Percentiles rank a stretch among this genome's conserved stretches.
Evolutionary conservation across 164 flowering plant genomes (phyloP).

Genomic region (Stephania cephalantha): DNA sequence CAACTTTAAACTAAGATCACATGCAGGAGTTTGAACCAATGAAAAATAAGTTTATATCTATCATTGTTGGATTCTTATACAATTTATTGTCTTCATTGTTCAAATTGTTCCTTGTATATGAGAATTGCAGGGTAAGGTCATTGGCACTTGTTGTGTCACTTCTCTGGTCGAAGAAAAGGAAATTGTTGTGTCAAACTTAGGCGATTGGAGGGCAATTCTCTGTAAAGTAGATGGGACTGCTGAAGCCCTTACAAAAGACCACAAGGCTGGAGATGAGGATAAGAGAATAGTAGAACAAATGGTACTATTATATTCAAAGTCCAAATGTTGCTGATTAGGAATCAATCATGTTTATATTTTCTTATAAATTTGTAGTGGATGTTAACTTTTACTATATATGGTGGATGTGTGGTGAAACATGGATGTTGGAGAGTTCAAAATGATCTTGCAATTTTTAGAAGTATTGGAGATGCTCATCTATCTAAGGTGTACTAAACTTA

Average conservation of each 20-base stretch:
- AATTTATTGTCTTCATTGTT: no score
- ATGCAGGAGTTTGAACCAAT: no score
- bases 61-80: no score
- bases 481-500: no score
- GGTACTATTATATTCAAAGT: conserved; percentile 24
- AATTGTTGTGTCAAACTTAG: conserved; percentile 62
- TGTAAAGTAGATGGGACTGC: conserved; percentile 75
- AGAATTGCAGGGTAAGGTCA: conserved; percentile 50
- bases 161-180: conserved; percentile 55
- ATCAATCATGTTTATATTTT: background rate
- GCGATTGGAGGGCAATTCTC: conserved; percentile 89
- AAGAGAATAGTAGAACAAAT: conserved; percentile 61
- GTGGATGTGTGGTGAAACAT: conserved; percentile 77
- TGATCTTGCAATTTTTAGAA: conserved; percentile 69
- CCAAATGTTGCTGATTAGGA: background rate
- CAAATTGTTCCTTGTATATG: background rate
- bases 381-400: conserved; percentile 30
- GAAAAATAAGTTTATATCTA: no score
- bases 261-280: conserved; percentile 52
- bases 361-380: background rate
- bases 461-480: conserved; percentile 66
- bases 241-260: conserved; percentile 75
- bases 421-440: conserved; percentile 93
- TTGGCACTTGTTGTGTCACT: conserved; percentile 89
- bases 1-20: no score